Base-by-base conservation (phyloP, 108 stramenopile species). In the Conticribra weissflogii region DNA sequence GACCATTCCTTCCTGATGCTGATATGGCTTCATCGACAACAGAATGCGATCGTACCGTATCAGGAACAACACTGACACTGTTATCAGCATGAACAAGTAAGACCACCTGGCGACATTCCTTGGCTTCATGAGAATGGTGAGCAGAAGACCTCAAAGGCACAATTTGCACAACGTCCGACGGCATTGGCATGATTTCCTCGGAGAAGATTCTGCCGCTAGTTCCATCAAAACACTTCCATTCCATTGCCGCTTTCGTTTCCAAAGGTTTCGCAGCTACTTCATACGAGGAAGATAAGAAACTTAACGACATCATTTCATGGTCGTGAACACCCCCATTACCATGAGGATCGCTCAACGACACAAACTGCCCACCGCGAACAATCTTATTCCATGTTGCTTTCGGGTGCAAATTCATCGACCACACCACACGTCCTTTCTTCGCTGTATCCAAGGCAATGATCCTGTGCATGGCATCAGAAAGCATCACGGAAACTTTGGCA, bases 161-260 rank as follows among this genome's bases (percentile, higher is more conserved):
- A 25, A 95, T 76, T 66, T 95, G 93, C 16, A 64, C 74, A 16
- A 92, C 75, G n/a, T 76, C 63, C 12, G 87, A 74, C 2, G 68
- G 31, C 12, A 83, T 55, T 5, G 63, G 31, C 0, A 86, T 59
- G 18, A 74, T 34, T 16, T 72, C 90, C 36, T 71, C 32, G 3
- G 82, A 73, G 63, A 90, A 81, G 46, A 86, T 55, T 19, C 66
- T 82, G 7, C 94, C 94, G 14, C 63, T 84, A 21, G 83, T 78
- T 14, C 89, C 94, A 68, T 95, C 94, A 49, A 92, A 71, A 53
- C 90, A 91, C 44, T 72, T 85, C 91, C 91, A 95, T 31, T 83
- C 74, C 44, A 90, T 57, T 15, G 33, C 24, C 14, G 66, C 50
- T 24, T 63, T 47, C 2, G 29, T 18, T 18, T n/a, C 31, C n/a